Percentiles rank a stretch among this genome's conserved stretches.
Conservation (phyloP, 129 eudicot genomes). For the Lactuca sativa region DNA sequence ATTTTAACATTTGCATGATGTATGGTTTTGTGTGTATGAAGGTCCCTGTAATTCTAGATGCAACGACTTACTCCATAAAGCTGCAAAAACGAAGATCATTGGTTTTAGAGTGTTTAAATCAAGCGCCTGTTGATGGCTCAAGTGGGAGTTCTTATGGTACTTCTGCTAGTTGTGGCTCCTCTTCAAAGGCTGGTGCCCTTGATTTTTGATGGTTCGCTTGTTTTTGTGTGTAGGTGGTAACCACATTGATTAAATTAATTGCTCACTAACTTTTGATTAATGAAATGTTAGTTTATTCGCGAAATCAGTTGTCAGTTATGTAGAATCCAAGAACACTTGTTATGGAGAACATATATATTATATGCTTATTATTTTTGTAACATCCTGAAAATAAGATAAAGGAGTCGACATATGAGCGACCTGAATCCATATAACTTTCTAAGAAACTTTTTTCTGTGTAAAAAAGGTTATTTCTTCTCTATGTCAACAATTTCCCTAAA, state of each 20-base stretch:
- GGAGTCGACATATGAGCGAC: too few relatives aligned
- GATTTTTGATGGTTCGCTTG: constrained; percentile 52
- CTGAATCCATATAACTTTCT: too few relatives aligned
- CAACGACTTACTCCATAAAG: constrained; percentile 89
- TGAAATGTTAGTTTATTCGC: background rate
- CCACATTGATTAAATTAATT: background rate
- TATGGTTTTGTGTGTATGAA: constrained; percentile 20
- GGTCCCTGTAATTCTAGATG: constrained; percentile 89
- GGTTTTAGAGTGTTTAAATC: constrained; percentile 82
- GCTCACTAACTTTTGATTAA: background rate
- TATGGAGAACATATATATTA: too few relatives aligned
- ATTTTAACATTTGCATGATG: background rate
- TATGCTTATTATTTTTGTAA: too few relatives aligned
- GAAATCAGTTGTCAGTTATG: background rate
- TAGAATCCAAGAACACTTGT: background rate
- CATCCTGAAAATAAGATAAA: too few relatives aligned
- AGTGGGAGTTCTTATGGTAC: constrained; percentile 87
- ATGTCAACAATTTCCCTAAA: too few relatives aligned
- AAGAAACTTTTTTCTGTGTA: too few relatives aligned
- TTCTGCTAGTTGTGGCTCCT: constrained; percentile 73
- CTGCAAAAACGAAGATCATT: constrained; percentile 72
- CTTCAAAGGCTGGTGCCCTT: constrained; percentile 67
- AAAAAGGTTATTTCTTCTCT: too few relatives aligned
- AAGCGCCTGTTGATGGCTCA: constrained; percentile 95
- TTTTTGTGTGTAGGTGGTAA: constrained; percentile 1